Percentiles rank a stretch among this genome's conserved stretches.
Conservation (phyloP, 805 yeast species). For the Myxozyma neglecta region DNA sequence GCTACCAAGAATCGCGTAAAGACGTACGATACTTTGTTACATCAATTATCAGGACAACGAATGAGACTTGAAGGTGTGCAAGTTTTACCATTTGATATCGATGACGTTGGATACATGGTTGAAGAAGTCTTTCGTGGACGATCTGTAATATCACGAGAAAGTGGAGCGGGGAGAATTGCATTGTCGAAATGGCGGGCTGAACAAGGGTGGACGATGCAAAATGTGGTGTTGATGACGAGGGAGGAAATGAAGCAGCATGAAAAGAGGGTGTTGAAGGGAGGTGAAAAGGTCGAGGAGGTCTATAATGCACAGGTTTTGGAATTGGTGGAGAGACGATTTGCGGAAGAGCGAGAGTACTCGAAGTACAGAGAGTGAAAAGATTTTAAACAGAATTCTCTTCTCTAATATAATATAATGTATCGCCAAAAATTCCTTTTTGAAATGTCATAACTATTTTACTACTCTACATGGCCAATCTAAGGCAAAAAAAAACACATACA, state of each 20-base stretch:
- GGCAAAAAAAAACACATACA: no score
- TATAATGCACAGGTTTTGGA: slow-evolving; percentile 61
- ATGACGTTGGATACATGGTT: slow-evolving; percentile 76
- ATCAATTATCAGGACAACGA: slow-evolving; percentile 84
- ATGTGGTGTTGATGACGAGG: slow-evolving; percentile 82
- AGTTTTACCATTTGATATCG: slow-evolving; percentile 61
- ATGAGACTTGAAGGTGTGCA: slow-evolving; percentile 69
- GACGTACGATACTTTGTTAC: slow-evolving; percentile 78
- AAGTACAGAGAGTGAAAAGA: slow-evolving; percentile 46
- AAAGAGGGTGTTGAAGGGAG: slow-evolving; percentile 54
- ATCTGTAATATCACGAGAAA: slow-evolving; percentile 67
- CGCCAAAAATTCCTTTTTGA: neutral
- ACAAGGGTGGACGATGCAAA: slow-evolving; percentile 65
- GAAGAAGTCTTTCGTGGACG: slow-evolving; percentile 94
- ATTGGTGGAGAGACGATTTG: slow-evolving; percentile 61
- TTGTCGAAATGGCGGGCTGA: slow-evolving; percentile 82
- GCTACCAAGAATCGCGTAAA: slow-evolving; percentile 88
- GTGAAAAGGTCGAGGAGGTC: slow-evolving; percentile 50
- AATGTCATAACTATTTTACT: no score
- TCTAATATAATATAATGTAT: neutral
- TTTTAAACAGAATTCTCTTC: neutral
- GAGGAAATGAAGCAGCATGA: slow-evolving; percentile 86
- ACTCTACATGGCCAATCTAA: no score
- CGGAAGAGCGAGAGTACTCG: slow-evolving; percentile 74
- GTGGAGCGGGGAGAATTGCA: slow-evolving; percentile 74